Evolutionary conservation across 2,329 filamentous ascomycete species (phyloP), one percentile per base, ranked within the genome.

Genomic region (Diplodia sapinea): DNA sequence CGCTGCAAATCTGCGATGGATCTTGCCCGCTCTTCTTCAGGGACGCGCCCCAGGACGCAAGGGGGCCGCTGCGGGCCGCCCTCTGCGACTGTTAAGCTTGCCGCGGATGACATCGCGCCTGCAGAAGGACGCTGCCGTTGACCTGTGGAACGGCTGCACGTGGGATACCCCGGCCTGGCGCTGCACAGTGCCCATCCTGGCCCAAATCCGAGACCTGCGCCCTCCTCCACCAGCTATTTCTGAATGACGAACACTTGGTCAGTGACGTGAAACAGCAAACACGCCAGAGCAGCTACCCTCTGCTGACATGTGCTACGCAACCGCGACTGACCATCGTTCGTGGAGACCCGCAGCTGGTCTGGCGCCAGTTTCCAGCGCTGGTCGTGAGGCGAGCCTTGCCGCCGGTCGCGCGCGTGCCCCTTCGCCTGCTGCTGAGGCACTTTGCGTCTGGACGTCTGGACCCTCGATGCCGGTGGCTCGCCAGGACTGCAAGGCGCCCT

Each of bases 51-150:
- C 40, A 36, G 15, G 26, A 50, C n/a, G 59, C 59, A 63, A 63
- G 59, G 59, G 57, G 59, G 43, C 59, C 59, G 43, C 59, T 38
- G 59, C 59, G 59, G 43, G 15, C 57, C 40, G 43, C 40, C 57
- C 40, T 26, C 38, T 47, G 56, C 26, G 56, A 59, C 31, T 56
- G 63, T 50, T 55, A 57, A 54, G 63, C 50, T 65, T 65, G 62
- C 52, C 38, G 49, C 62, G 9, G 59, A 40, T 54, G 61, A 63
- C 49, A 63, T 51, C 17, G 57, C 26, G 56, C 56, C 40, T 63
- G 59, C 59, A 63, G 59, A 63, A 57, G 33, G 54, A 49, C 17
- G 59, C 43, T 51, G 57, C 57, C 43, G 59, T 63, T 63, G 43
- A 51, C 47, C 29, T 50, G 59, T 63, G 59, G 43, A 63, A 63